Conservation (phyloP, 2,329 filamentous ascomycete genomes). For the Ascochyta koolunga region DNA sequence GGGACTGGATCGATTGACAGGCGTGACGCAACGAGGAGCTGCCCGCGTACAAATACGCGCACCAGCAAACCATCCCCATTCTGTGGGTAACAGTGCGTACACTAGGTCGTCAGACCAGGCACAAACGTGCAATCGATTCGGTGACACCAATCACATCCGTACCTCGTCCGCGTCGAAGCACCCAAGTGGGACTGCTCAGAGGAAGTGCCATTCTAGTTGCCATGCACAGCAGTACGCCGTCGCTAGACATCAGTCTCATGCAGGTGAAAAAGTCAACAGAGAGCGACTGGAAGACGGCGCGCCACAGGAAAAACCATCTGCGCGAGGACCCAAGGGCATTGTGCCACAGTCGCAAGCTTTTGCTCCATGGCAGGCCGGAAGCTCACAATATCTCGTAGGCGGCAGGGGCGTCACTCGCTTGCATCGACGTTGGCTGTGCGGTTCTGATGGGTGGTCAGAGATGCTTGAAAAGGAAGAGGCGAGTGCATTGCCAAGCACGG, state of each 20-base stretch:
- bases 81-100: slow-evolving; percentile 30
- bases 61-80: slow-evolving; percentile 19
- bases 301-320: not conserved
- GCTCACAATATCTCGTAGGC: not conserved
- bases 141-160: slow-evolving; percentile 34
- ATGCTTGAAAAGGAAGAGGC: slow-evolving; percentile 17
- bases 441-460: slow-evolving; percentile 26
- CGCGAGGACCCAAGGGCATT: not conserved
- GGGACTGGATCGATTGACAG: slow-evolving; percentile 16
- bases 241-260: slow-evolving; percentile 17
- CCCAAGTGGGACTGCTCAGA: slow-evolving; percentile 20
- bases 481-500: slow-evolving; percentile 17
- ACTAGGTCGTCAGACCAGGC: slow-evolving; percentile 28
- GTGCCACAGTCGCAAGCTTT: not conserved
- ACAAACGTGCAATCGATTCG: slow-evolving; percentile 27
- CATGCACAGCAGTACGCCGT: slow-evolving; percentile 11
- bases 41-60: slow-evolving; percentile 34
- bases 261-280: slow-evolving; percentile 21
- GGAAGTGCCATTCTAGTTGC: slow-evolving; percentile 6
- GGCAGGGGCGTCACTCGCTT: slow-evolving; percentile 3
- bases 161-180: slow-evolving; percentile 19
- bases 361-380: slow-evolving; percentile 2
- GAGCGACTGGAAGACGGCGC: slow-evolving; percentile 8
- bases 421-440: slow-evolving; percentile 16
- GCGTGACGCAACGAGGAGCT: slow-evolving; percentile 31